Conservation (phyloP, 345 rosid species). For the Sisymbrium altissimum region DNA sequence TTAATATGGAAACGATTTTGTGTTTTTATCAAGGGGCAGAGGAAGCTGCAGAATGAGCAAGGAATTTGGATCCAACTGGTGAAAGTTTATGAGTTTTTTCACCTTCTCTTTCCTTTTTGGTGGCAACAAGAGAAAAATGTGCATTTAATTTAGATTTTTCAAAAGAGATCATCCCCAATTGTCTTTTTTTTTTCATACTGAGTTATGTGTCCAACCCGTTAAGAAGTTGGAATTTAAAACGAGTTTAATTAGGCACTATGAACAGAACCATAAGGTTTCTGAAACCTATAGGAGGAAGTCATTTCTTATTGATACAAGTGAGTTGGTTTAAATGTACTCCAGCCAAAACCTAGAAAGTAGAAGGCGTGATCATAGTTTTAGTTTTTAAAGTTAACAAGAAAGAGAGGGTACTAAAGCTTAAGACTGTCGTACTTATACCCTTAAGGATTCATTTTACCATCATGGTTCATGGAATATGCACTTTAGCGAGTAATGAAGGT, state of each 20-base stretch:
- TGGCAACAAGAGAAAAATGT: conserved; percentile 17
- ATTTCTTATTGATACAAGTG: not conserved
- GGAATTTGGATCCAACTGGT: not conserved
- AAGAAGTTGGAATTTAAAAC: not conserved
- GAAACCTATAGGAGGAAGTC: not conserved
- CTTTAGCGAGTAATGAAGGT: not conserved
- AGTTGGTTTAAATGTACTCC: not conserved
- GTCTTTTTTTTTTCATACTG: not conserved
- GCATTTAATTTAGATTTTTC: conserved; percentile 11
- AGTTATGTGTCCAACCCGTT: not conserved
- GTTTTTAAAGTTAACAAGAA: not conserved
- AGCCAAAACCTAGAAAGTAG: not conserved
- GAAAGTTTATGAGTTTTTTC: conserved; percentile 21
- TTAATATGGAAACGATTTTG: not conserved
- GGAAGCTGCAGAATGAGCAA: conserved; percentile 18
- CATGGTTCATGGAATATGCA: not conserved
- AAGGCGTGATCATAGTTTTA: too few species aligned
- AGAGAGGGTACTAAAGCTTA: not conserved
- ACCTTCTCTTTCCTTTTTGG: conserved; percentile 18
- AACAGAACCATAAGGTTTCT: not conserved
- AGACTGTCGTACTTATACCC: not conserved
- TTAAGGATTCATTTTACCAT: not conserved
- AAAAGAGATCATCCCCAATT: not conserved
- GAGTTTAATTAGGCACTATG: not conserved
- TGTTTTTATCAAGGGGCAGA: conserved; percentile 14